These are phyloP conservation scores for Rhytidhysteron rufulum DNA, from an alignment of 2,329 filamentous ascomycete species.

Conservation along the genomic window DNA sequence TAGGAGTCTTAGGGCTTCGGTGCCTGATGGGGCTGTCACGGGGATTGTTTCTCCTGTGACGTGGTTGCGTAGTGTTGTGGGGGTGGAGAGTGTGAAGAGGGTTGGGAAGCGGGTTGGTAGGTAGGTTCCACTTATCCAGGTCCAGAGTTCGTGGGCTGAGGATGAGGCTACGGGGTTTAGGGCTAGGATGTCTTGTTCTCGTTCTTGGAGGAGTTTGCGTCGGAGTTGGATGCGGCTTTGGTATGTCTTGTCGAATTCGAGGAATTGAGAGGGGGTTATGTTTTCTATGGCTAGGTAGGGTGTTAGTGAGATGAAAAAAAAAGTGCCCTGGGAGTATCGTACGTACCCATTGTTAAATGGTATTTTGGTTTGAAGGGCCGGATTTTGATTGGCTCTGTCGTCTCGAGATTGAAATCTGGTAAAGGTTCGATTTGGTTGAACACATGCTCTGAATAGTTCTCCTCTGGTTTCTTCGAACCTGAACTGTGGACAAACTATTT, in stretches of 20 bases:
- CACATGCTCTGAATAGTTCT: conserved; percentile 17
- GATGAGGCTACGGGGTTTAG: conserved; percentile 35
- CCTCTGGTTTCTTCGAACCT: no score
- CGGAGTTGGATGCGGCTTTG: conserved; percentile 49
- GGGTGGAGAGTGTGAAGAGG: conserved; percentile 44
- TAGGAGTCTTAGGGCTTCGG: conserved; percentile 45
- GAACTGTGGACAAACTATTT: no score
- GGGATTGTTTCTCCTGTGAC: conserved; percentile 44
- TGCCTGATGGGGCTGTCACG: conserved; percentile 27
- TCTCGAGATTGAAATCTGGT: conserved; percentile 48
- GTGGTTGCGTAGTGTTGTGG: conserved; percentile 39
- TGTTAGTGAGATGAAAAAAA: not conserved
- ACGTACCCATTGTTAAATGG: conserved; percentile 60
- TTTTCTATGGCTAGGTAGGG: conserved; percentile 50
- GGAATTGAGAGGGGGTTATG: conserved; percentile 50
- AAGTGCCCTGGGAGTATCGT: not conserved
- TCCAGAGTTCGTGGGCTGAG: conserved; percentile 56
- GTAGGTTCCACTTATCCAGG: conserved; percentile 52
- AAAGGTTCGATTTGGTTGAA: conserved; percentile 46
- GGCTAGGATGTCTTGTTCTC: conserved; percentile 40
- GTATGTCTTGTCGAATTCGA: conserved; percentile 60
- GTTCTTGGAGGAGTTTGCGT: conserved; percentile 41
- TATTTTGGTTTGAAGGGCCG: conserved; percentile 60
- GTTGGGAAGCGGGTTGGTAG: conserved; percentile 55
- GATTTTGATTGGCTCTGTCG: conserved; percentile 50